phyloP scores from a whole-genome alignment of 2,329 filamentous ascomycete species.

The Cladosporium cucumerinum region DNA sequence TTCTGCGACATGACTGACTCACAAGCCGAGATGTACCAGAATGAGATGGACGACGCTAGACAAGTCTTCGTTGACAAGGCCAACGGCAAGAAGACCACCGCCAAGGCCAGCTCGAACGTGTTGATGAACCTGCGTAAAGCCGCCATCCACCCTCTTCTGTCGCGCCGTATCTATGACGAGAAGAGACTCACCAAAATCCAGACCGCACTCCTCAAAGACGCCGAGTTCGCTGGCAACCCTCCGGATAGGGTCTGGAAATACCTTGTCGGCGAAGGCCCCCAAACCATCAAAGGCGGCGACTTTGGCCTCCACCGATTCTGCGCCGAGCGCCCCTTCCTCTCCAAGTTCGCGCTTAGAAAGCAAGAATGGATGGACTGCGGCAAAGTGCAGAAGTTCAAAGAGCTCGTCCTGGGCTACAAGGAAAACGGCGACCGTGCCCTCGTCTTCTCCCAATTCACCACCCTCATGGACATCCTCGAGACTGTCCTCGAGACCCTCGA shows the following conservation, averaged over 20 bases:
- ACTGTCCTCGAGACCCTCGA: constrained; percentile 70
- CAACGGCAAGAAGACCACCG: constrained; percentile 55
- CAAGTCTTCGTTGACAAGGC: constrained; percentile 59
- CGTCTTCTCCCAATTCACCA: constrained; percentile 90
- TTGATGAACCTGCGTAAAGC: constrained; percentile 92
- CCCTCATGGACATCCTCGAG: constrained; percentile 85
- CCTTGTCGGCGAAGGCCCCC: constrained; percentile 68
- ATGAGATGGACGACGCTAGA: constrained; percentile 61
- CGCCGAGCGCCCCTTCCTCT: constrained; percentile 51
- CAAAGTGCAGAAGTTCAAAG: constrained; percentile 77
- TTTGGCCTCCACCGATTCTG: constrained; percentile 61
- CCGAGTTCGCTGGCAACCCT: constrained; percentile 34
- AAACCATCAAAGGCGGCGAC: constrained; percentile 72
- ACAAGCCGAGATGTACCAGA: constrained; percentile 71
- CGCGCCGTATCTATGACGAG: constrained; percentile 76
- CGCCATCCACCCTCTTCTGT: constrained; percentile 85
- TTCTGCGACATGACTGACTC: constrained; percentile 73
- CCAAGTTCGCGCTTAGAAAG: constrained; percentile 56
- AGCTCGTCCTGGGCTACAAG: constrained; percentile 70
- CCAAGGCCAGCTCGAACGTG: constrained; percentile 28
- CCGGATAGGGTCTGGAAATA: constrained; percentile 51
- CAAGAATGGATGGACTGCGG: constrained; percentile 66
- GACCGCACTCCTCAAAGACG: constrained; percentile 27
- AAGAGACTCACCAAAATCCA: constrained; percentile 69
- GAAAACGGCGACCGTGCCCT: constrained; percentile 80